Evolutionary conservation across 2,329 filamentous ascomycete genomes (phyloP), one percentile per base, ranked within the genome.

Genomic region (Trichoderma guizhouense): DNA sequence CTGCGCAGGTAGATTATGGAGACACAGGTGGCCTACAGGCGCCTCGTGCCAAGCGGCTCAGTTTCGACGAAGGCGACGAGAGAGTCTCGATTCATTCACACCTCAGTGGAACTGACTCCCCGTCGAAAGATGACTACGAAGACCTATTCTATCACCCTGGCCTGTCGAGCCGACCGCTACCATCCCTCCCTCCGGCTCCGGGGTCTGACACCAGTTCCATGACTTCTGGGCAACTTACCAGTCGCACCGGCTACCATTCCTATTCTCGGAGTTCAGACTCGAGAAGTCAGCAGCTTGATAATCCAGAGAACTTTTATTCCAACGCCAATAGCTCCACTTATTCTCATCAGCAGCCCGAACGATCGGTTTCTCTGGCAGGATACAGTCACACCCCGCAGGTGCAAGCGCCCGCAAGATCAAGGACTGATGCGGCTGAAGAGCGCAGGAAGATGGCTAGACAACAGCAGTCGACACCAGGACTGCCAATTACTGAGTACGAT

Each of bases 71-170:
- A 79, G 95, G 93, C 2, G 96, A 98, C 76, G 96, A 98, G 80
- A 87, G 85, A 15, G 86, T 87, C 21, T 89, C 87, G 1, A 75
- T 90, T 60, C 81, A 88, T 79, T 85, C 87, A 8, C 87, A 83
- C 71, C 86, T 82, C 74, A 91, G 83, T 76, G 88, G 82, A 47
- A 90, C 89, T 75, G 90, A 93, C 47, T 93, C 91, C 32, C 90
- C 91, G 1, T 82, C 84, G 43, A 89, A 89, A 74, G 90, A 92
- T 57, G 93, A 94, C 71, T 93, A 94, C 73, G 93, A 92, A 21
- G 96, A 97, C 76, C 90, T 98, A 79, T 97, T 97, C 79, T 99
- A 97, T 80, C 94, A 98, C 77, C 95, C 95, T 21, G 93, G 93
- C 51, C 89, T 94, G 78, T 84, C 88, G 74, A 84, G 76, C 85